These are phyloP conservation scores for Fusarium mexicanum DNA, from an alignment of 2,329 filamentous ascomycete genomes.

Conservation along the genomic window DNA sequence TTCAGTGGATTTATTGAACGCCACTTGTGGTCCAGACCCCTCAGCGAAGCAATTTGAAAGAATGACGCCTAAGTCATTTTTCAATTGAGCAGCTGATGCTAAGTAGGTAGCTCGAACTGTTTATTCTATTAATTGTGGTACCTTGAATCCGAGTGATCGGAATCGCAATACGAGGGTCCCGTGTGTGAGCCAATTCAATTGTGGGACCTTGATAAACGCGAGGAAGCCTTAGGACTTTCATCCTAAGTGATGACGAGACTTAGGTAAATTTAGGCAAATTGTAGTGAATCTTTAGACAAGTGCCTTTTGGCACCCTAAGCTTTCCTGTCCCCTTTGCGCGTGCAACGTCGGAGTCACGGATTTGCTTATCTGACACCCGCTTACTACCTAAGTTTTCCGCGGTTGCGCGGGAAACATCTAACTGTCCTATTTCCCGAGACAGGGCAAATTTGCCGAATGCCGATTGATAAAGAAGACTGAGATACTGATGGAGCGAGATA, in stretches of 20 bases:
- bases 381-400: neutral
- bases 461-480: neutral
- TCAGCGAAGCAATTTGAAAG: neutral
- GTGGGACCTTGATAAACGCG: constrained; percentile 1
- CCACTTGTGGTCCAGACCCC: neutral
- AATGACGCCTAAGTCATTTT: neutral
- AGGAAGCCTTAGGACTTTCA: neutral
- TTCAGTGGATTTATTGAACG: neutral
- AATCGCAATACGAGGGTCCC: too few relatives aligned
- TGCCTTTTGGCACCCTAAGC: too few relatives aligned
- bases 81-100: neutral
- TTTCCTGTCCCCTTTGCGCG: too few relatives aligned
- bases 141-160: neutral
- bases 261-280: too few relatives aligned
- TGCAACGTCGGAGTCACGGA: too few relatives aligned
- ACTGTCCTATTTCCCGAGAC: neutral
- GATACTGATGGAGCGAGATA: neutral
- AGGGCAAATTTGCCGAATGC: rapidly evolving
- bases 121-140: neutral
- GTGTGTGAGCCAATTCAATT: too few relatives aligned
- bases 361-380: too few relatives aligned
- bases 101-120: neutral
- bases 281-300: too few relatives aligned
- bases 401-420: neutral
- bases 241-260: neutral